Evolutionary conservation across 306 rosid species (phyloP).

Genomic region (Malus asiatica): DNA sequence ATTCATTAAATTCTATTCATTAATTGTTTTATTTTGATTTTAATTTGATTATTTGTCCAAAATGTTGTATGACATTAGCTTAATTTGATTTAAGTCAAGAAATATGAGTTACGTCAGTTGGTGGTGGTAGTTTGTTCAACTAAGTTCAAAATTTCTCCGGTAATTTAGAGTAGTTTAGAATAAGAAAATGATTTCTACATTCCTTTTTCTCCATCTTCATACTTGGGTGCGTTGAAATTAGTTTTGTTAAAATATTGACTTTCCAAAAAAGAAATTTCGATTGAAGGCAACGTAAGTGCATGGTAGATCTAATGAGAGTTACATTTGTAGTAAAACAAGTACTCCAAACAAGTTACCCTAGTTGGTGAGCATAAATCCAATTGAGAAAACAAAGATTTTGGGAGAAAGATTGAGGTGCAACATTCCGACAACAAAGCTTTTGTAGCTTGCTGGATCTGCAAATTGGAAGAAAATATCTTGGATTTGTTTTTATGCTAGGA

Average conservation of each 20-base stretch:
- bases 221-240: background rate
- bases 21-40: background rate
- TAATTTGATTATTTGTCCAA: background rate
- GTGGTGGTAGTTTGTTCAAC: background rate
- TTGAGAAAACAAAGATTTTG: background rate
- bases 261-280: background rate
- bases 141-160: background rate
- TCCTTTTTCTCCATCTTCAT: background rate
- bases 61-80: background rate
- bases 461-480: background rate
- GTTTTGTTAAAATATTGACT: too few relatives aligned
- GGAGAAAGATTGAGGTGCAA: background rate
- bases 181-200: too few relatives aligned
- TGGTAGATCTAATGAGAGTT: background rate
- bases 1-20: constrained; percentile 22
- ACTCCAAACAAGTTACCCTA: background rate
- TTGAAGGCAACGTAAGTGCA: background rate
- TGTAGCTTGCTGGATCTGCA: constrained; percentile 11
- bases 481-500: background rate
- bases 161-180: too few relatives aligned
- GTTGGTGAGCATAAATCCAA: constrained; percentile 2
- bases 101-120: background rate
- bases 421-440: background rate
- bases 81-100: background rate
- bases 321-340: background rate